Evolutionary conservation across 352 stramenopile species (phyloP), one percentile per base, ranked within the genome.

Genomic region (Pilasporangium apinafurcum): DNA sequence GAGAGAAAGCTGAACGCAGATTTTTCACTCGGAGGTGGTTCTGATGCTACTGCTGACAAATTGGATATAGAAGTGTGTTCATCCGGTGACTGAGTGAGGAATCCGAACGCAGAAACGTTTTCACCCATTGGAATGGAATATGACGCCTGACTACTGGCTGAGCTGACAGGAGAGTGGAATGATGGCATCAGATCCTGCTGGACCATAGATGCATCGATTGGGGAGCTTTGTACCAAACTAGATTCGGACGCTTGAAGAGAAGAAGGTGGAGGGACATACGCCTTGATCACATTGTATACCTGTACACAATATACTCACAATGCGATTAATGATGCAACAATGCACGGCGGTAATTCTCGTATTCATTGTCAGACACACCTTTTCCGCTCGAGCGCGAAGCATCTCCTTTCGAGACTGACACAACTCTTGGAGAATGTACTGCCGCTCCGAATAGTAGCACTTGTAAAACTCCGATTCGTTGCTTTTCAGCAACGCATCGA

Each of bases 331-430:
- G 4, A 31, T n/a, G 16, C n/a, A 13, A 10, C 13, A 39, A 24
- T 8, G n/a, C 34, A 5, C 34, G n/a, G 16, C 2, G 24, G 20
- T 5, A 21, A 31, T 1, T 21, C 14, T 8, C 40, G n/a, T 40
- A 22, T 13, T 13, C 13, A n/a, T n/a, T 8, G 16, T 8, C 26
- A 56, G 18, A 40, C 53, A 59, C 2, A 92, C 68, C 63, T 92
- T 93, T 39, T 93, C 76, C 5, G 81, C 81, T 0, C 81, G 76
- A 24, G 69, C 79, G 22, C 70, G 68, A 25, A 93, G 56, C 41
- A 90, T 71, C 33, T 91, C 76, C 54, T 93, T 93, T 20, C 67
- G 56, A 14, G 80, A 81, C 29, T 64, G 52, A 21, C 61, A 68
- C 17, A 93, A 60, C 14, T 70, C 59, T 12, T 86, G 55, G 18